Conservation (phyloP, 768 basidiomycete genomes). For the Mrakia hoshinonis region DNA sequence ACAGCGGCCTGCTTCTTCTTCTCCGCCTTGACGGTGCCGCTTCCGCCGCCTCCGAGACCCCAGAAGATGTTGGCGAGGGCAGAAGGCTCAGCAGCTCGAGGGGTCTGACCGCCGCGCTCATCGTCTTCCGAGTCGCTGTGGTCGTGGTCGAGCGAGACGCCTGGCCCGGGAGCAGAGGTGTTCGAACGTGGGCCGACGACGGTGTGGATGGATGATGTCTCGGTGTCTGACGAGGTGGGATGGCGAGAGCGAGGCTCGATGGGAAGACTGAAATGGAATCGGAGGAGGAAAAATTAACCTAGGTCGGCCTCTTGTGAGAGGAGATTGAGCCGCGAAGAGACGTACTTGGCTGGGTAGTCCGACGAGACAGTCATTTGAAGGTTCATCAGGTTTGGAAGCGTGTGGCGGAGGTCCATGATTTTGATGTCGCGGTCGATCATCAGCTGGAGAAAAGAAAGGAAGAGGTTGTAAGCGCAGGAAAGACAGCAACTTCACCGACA, state of each 20-base stretch:
- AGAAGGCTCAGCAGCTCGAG: not conserved
- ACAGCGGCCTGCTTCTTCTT: not conserved
- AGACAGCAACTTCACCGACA: not conserved
- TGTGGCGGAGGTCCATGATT: slow-evolving; percentile 87
- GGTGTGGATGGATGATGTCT: not conserved
- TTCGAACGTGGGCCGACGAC: not conserved
- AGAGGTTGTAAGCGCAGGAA: slow-evolving; percentile 16
- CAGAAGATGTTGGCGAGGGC: slow-evolving; percentile 17
- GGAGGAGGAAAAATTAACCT: not conserved
- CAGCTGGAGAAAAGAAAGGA: slow-evolving; percentile 48
- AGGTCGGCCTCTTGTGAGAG: not conserved
- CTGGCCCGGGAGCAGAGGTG: not conserved
- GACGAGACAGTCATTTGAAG: slow-evolving; percentile 69
- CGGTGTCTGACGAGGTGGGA: not conserved
- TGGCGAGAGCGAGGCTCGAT: not conserved
- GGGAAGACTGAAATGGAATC: not conserved
- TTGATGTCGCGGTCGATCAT: slow-evolving; percentile 84
- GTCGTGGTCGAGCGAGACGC: not conserved
- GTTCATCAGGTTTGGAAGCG: slow-evolving; percentile 92
- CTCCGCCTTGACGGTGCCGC: not conserved
- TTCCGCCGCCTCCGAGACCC: slow-evolving; percentile 10
- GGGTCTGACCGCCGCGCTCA: slow-evolving; percentile 14
- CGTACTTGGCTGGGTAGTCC: not conserved
- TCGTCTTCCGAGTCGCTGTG: slow-evolving; percentile 9
- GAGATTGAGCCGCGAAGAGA: not conserved